Evolutionary conservation across 2,329 filamentous ascomycete species (phyloP).

Genomic region (Sporothrix brasiliensis): DNA sequence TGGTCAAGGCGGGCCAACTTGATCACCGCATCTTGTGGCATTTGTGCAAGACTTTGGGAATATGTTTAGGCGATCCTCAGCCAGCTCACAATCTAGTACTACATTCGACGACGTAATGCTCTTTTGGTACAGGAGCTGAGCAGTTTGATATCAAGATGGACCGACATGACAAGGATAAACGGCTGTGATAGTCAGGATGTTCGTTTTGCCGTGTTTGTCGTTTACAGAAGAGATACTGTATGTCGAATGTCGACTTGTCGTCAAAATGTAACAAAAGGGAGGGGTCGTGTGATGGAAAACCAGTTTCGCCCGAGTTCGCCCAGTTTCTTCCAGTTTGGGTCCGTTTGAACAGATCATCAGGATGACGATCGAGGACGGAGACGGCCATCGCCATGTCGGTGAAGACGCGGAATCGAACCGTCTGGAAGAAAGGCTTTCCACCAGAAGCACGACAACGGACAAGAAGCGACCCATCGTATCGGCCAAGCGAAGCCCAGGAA

Average conservation of each 20-base stretch:
- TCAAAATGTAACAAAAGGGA: constrained; percentile 2
- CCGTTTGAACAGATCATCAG: not conserved
- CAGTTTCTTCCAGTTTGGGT: too few species aligned
- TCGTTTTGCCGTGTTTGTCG: not conserved
- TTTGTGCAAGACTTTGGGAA: not conserved
- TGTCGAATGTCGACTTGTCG: not conserved
- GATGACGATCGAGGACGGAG: not conserved
- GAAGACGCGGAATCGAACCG: constrained; percentile 10
- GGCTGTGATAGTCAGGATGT: constrained; percentile 4
- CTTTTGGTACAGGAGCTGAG: too few species aligned
- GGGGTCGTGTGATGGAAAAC: constrained; percentile 16
- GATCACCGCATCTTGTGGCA: not conserved
- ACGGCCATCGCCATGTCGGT: not conserved
- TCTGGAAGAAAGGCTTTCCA: not conserved
- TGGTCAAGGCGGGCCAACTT: not conserved
- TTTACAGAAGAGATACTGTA: too few species aligned
- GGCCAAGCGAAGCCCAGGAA: not conserved
- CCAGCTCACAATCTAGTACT: not conserved
- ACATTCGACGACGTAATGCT: too few species aligned
- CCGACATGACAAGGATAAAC: not conserved
- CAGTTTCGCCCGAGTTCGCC: constrained; percentile 12
- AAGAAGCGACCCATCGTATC: constrained; percentile 1
- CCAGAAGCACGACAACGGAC: not conserved
- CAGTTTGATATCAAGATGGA: constrained; percentile 1
- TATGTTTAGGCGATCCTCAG: not conserved